A percentile compares a stretch with the other conserved stretches of the same genome.
phyloP scores from a whole-genome alignment of 352 stramenopile species.

The Globisporangium lucens region DNA sequence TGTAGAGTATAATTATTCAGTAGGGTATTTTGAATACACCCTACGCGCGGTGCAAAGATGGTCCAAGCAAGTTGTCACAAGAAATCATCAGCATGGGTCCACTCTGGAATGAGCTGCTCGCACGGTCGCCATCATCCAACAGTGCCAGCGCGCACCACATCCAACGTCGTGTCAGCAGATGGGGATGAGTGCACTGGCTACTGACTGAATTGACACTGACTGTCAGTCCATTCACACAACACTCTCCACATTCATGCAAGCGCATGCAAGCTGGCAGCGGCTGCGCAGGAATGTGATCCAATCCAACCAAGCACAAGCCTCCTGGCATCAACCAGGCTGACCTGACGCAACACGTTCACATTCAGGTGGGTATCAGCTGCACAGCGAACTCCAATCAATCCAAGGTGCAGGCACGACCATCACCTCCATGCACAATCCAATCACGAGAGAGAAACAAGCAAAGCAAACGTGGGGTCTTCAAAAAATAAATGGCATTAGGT shows the following conservation, averaged over 20 bases:
- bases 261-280: background rate
- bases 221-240: background rate
- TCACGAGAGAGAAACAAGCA: background rate
- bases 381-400: background rate
- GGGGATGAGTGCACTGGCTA: conserved; percentile 1
- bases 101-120: background rate
- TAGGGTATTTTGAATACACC: background rate
- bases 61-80: background rate
- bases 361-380: background rate
- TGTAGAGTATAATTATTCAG: background rate
- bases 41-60: background rate
- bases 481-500: conserved; percentile 20
- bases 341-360: background rate
- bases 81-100: no score
- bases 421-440: background rate
- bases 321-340: background rate
- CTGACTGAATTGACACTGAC: background rate
- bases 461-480: background rate
- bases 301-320: background rate
- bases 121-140: background rate
- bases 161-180: background rate
- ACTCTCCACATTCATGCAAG: background rate
- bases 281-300: background rate
- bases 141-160: background rate
- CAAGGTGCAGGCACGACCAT: background rate